phyloP scores from a whole-genome alignment of 2,329 filamentous ascomycete species.

The Ceratocystis alfenasii region DNA sequence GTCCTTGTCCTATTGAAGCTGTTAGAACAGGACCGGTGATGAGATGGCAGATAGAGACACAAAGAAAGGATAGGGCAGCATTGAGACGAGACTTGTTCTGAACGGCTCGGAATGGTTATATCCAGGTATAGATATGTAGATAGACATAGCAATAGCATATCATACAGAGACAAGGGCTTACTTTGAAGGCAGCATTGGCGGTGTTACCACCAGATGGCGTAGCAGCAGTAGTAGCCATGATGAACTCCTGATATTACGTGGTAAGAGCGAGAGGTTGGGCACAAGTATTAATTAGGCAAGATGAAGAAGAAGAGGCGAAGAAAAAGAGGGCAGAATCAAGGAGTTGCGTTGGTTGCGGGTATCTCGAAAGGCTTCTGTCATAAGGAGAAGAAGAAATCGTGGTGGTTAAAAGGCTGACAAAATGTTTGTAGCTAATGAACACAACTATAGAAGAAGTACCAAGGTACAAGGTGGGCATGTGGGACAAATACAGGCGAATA shows the following conservation, averaged over 20 bases:
- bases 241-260: not conserved
- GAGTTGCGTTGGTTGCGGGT: constrained; percentile 21
- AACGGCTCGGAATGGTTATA: too few species aligned
- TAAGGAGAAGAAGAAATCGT: constrained; percentile 20
- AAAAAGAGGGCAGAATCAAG: not conserved
- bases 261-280: not conserved
- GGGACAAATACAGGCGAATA: too few species aligned
- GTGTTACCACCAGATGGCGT: constrained; percentile 29
- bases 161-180: constrained; percentile 28
- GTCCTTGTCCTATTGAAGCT: constrained; percentile 60
- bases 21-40: constrained; percentile 27
- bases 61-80: too few species aligned
- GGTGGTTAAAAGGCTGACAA: constrained; percentile 8
- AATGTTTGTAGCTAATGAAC: constrained; percentile 1
- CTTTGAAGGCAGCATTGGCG: constrained; percentile 46
- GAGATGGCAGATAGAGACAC: too few species aligned
- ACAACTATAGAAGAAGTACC: not conserved
- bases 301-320: constrained; percentile 6
- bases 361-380: constrained; percentile 27
- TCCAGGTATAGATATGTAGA: too few species aligned
- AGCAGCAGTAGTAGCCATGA: constrained; percentile 22
- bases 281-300: not conserved
- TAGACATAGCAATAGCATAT: not conserved
- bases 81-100: too few species aligned
- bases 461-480: not conserved